These are phyloP conservation scores for Fusarium luffae DNA, from an alignment of 2,329 filamentous ascomycete genomes.

Conservation along the genomic window DNA sequence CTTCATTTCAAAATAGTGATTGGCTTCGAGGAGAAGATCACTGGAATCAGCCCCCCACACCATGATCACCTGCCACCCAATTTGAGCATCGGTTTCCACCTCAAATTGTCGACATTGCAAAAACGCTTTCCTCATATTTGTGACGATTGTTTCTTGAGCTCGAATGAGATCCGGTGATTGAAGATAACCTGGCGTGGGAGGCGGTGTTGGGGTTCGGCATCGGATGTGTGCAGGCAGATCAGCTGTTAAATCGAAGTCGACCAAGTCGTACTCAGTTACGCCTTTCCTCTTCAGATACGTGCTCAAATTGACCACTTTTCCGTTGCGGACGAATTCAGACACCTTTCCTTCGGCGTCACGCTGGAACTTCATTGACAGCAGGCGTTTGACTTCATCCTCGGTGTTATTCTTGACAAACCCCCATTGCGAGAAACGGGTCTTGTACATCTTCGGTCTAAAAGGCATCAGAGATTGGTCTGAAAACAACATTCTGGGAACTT, in stretches of 20 bases:
- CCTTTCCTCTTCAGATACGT: conserved; percentile 65
- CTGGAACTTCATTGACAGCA: conserved; percentile 64
- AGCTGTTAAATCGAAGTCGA: conserved; percentile 57
- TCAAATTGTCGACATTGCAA: conserved; percentile 58
- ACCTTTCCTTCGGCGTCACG: conserved; percentile 64
- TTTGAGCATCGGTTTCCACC: conserved; percentile 51
- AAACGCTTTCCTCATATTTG: conserved; percentile 58
- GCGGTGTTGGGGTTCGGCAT: conserved; percentile 59
- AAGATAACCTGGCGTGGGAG: conserved; percentile 55
- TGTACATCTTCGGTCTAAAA: conserved; percentile 64
- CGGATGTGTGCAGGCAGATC: conserved; percentile 57
- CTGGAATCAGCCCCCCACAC: conserved; percentile 58
- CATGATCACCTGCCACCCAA: conserved; percentile 57
- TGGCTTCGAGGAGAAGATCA: conserved; percentile 57
- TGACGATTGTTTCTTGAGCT: conserved; percentile 57
- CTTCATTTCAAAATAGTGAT: conserved; percentile 55
- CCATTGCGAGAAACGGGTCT: conserved; percentile 66
- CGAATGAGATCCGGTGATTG: conserved; percentile 57
- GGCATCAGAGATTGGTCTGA: conserved; percentile 21
- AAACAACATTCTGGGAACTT: conserved; percentile 36
- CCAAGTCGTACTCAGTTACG: conserved; percentile 63
- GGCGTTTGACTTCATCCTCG: conserved; percentile 62
- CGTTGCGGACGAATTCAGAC: conserved; percentile 64
- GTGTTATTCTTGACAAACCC: conserved; percentile 67
- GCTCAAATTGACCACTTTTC: conserved; percentile 62